Evolutionary conservation across 306 rosid species (phyloP).

Genomic region (Begonia peltatifolia): DNA sequence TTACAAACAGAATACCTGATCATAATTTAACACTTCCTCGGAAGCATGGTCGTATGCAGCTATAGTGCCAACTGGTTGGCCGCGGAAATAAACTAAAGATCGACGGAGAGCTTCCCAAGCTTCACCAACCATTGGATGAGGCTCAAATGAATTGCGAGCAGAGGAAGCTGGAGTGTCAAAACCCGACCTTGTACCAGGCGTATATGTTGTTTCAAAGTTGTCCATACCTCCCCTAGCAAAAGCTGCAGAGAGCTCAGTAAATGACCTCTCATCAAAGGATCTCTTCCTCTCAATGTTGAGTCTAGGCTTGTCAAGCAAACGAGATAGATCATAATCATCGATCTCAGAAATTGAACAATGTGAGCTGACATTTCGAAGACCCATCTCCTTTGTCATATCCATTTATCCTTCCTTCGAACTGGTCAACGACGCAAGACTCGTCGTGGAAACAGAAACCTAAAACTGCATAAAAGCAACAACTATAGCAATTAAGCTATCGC

Average conservation of each 20-base stretch:
- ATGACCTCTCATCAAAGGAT: slow-evolving; percentile 65
- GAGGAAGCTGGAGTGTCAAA: slow-evolving; percentile 30
- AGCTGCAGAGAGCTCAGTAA: slow-evolving; percentile 45
- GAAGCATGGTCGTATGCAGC: slow-evolving; percentile 15
- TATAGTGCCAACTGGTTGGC: slow-evolving; percentile 15
- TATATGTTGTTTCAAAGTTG: slow-evolving; percentile 31
- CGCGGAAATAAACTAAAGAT: slow-evolving; percentile 13
- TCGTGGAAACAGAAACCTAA: slow-evolving; percentile 1
- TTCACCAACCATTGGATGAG: slow-evolving; percentile 13
- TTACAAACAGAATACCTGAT: slow-evolving; percentile 5
- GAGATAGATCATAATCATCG: slow-evolving; percentile 49
- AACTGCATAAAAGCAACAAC: slow-evolving; percentile 1
- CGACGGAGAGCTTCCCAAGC: slow-evolving; percentile 14
- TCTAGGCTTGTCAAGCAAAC: slow-evolving; percentile 43
- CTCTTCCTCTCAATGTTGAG: slow-evolving; percentile 62
- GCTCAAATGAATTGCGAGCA: slow-evolving; percentile 10
- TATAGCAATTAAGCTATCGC: not conserved
- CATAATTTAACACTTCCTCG: slow-evolving; percentile 14
- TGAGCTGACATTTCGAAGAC: slow-evolving; percentile 44
- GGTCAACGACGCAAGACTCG: not conserved
- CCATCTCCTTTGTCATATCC: slow-evolving; percentile 26
- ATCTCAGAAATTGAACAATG: slow-evolving; percentile 51
- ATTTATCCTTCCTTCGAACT: slow-evolving; percentile 14
- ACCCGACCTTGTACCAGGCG: slow-evolving; percentile 65
- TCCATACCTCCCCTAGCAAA: slow-evolving; percentile 43